Conservation (phyloP, 805 yeast genomes). For the Pichia deserticola region DNA sequence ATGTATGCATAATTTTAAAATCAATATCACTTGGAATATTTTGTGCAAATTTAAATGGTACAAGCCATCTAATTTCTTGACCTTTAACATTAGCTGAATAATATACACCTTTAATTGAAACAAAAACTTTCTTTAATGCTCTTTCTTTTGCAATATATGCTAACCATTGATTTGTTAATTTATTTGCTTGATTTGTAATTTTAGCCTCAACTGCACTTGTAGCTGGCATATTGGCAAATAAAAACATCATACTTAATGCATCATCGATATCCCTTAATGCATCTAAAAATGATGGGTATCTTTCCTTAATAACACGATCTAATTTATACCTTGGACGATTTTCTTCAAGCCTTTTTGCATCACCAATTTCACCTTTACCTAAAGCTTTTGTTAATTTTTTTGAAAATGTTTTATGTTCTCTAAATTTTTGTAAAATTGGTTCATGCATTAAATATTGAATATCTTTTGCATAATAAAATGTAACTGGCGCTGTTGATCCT, state of each 20-base stretch:
- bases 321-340: conserved; percentile 78
- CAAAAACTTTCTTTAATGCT: conserved; percentile 80
- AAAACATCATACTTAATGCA: conserved; percentile 88
- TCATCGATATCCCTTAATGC: conserved; percentile 93
- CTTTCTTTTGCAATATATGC: conserved; percentile 87
- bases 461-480: conserved; percentile 90
- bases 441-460: conserved; percentile 93
- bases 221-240: conserved; percentile 93
- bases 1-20: conserved; percentile 93
- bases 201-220: conserved; percentile 72
- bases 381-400: conserved; percentile 83
- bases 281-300: conserved; percentile 90
- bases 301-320: conserved; percentile 86
- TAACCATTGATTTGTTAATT: conserved; percentile 88
- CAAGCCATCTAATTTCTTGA: conserved; percentile 92
- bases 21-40: conserved; percentile 91
- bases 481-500: conserved; percentile 94
- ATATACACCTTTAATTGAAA: conserved; percentile 94
- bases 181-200: conserved; percentile 82
- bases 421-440: conserved; percentile 82
- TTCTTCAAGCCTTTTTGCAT: conserved; percentile 79
- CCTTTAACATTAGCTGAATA: conserved; percentile 87
- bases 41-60: conserved; percentile 95
- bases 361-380: conserved; percentile 84
- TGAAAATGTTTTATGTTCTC: conserved; percentile 93